phyloP scores from a whole-genome alignment of 345 rosid species.

The Rhizophora mangle region DNA sequence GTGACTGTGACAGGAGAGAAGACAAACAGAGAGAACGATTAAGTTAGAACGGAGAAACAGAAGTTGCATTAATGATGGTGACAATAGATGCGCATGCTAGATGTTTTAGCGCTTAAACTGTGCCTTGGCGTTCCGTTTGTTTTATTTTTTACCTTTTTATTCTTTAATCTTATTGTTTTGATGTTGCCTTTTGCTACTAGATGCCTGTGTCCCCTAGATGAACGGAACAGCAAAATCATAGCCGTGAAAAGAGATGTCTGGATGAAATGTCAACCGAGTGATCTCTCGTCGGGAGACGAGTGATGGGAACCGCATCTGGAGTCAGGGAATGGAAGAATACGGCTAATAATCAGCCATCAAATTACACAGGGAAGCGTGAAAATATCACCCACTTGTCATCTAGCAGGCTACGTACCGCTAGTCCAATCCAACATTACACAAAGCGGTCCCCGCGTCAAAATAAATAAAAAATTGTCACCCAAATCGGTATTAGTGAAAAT shows the following conservation, averaged over 20 bases:
- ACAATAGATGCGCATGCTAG: constrained; percentile 16
- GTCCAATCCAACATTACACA: background rate
- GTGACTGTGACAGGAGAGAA: background rate
- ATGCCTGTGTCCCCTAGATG: background rate
- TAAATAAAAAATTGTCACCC: too few relatives aligned
- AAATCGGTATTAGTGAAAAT: too few relatives aligned
- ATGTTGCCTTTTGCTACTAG: background rate
- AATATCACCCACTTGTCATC: background rate
- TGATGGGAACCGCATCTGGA: background rate
- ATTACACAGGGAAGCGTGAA: background rate
- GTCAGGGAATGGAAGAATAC: too few relatives aligned
- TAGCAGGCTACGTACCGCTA: background rate
- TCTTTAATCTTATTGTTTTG: background rate
- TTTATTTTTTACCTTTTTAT: background rate
- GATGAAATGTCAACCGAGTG: background rate
- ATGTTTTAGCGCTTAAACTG: constrained; percentile 39
- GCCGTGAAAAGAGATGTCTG: constrained; percentile 8
- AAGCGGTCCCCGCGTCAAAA: background rate
- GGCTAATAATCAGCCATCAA: background rate
- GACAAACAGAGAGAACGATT: background rate
- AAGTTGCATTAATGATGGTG: background rate
- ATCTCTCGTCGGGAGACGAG: background rate
- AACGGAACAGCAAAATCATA: constrained; percentile 11
- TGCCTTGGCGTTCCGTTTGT: constrained; percentile 18
- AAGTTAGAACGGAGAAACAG: background rate